These are phyloP conservation scores for Aphanomyces euteiches DNA, from an alignment of 352 stramenopile species.

Conservation along the genomic window DNA sequence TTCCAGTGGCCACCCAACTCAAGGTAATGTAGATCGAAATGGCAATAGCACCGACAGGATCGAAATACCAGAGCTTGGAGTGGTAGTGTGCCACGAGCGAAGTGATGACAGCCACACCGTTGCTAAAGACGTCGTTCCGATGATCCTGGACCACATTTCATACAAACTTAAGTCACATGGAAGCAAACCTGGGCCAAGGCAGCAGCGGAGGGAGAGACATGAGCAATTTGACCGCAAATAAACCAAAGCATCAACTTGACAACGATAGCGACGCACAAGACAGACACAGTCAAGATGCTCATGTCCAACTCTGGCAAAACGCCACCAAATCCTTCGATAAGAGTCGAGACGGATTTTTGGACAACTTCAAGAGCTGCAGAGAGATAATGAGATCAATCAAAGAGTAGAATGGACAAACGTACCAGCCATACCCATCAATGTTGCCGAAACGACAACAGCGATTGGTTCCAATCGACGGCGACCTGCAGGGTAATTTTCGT, in stretches of 20 bases:
- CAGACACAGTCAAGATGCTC: constrained; percentile 53
- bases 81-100: constrained; percentile 60
- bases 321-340: constrained; percentile 67
- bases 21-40: constrained; percentile 97
- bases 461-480: constrained; percentile 91
- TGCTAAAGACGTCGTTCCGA: constrained; percentile 95
- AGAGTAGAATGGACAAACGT: constrained; percentile 14
- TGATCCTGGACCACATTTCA: constrained; percentile 81
- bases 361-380: constrained; percentile 90
- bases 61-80: constrained; percentile 88
- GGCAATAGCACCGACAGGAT: constrained; percentile 91
- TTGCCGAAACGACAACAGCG: constrained; percentile 93
- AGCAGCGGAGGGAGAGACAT: constrained; percentile 61
- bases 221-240: constrained; percentile 64
- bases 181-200: constrained; percentile 61
- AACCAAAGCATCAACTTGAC: constrained; percentile 83
- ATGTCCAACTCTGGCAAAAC: constrained; percentile 65
- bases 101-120: constrained; percentile 87
- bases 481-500: constrained; percentile 92
- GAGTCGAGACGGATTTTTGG: constrained; percentile 84
- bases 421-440: constrained; percentile 95
- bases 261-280: constrained; percentile 67
- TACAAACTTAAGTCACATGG: neutral
- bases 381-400: neutral
- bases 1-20: constrained; percentile 93